These are phyloP conservation scores for Chrysosporium keratinophilum DNA, from an alignment of 2,329 filamentous ascomycete genomes.

Conservation along the genomic window DNA sequence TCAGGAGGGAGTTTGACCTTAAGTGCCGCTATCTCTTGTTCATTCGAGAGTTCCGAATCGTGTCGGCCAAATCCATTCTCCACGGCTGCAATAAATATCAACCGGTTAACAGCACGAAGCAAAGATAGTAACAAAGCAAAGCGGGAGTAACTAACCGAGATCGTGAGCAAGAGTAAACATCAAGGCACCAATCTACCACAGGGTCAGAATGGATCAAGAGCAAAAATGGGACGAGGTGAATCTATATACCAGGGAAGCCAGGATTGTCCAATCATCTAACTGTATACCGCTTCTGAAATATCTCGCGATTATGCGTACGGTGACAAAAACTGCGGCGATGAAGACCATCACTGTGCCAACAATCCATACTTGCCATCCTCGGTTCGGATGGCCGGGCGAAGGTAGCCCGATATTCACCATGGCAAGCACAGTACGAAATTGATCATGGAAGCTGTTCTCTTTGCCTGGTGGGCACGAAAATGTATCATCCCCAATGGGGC, in stretches of 20 bases:
- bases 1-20: slow-evolving; percentile 17
- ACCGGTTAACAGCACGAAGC: background rate
- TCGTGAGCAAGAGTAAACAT: slow-evolving; percentile 17
- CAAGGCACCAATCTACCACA: slow-evolving; percentile 11
- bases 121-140: background rate
- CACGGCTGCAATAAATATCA: slow-evolving; percentile 18
- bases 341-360: slow-evolving; percentile 19
- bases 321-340: slow-evolving; percentile 19
- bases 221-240: background rate
- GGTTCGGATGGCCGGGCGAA: slow-evolving; percentile 16
- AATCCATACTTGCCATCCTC: slow-evolving; percentile 20
- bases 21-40: slow-evolving; percentile 21
- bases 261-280: slow-evolving; percentile 21
- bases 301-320: slow-evolving; percentile 17
- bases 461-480: background rate
- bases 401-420: slow-evolving; percentile 12
- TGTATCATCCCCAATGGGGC: background rate
- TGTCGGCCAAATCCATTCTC: slow-evolving; percentile 26
- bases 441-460: background rate
- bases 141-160: slow-evolving; percentile 1
- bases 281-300: slow-evolving; percentile 16
- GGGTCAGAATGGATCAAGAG: background rate
- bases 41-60: slow-evolving; percentile 16
- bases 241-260: slow-evolving; percentile 18
- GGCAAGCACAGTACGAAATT: background rate